Percentiles rank a stretch among this genome's conserved stretches.
Conservation (phyloP, 768 basidiomycete species). For the Amanita rubescens region DNA sequence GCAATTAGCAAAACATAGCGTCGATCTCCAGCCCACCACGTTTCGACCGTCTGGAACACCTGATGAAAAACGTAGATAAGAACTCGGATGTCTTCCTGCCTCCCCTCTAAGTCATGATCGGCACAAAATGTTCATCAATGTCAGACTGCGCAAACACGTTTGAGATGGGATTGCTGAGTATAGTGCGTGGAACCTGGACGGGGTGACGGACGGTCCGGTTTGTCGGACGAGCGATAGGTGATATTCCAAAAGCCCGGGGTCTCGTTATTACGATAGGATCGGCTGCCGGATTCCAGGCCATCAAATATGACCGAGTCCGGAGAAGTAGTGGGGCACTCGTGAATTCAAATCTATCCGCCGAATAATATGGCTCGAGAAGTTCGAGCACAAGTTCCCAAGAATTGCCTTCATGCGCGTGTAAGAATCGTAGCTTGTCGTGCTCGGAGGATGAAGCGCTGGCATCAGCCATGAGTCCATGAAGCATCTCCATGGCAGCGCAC, state of each 20-base stretch:
- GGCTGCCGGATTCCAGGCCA: conserved; percentile 9
- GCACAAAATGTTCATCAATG: neutral
- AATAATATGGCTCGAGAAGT: neutral
- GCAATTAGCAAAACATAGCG: neutral
- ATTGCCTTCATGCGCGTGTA: neutral
- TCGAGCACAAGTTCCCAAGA: conserved; percentile 4
- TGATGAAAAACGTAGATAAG: neutral
- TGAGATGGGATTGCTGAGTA: neutral
- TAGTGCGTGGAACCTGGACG: neutral
- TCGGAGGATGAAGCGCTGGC: neutral
- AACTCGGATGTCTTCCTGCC: neutral
- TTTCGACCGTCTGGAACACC: neutral
- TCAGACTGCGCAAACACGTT: neutral
- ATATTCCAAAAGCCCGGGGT: conserved; percentile 1
- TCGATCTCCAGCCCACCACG: neutral
- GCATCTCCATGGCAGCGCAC: neutral
- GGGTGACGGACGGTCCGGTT: neutral
- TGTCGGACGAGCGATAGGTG: conserved; percentile 5
- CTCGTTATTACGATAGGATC: conserved; percentile 4
- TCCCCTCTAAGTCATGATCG: neutral
- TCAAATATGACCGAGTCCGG: conserved; percentile 2
- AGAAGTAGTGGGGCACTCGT: neutral
- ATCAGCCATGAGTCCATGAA: neutral
- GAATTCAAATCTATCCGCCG: conserved; percentile 1
- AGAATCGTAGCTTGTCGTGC: neutral